Evolutionary conservation across 2,329 filamentous ascomycete genomes (phyloP).

Genomic region (Fusarium kyushuense): DNA sequence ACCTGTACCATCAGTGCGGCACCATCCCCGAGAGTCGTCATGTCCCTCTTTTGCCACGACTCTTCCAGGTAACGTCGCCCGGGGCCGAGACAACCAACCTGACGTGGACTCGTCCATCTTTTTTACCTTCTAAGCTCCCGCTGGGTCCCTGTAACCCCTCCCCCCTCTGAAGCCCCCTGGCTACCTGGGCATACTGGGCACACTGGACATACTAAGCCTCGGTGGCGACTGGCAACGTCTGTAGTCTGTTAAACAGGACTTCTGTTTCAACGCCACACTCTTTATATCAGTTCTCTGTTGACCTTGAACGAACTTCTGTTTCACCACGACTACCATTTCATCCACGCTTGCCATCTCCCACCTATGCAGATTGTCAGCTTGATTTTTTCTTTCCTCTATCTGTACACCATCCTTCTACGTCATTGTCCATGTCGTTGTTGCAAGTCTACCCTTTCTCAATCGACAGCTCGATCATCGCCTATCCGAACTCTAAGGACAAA

Average conservation of each 20-base stretch:
- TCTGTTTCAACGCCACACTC: slow-evolving; percentile 41
- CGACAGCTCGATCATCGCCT: slow-evolving; percentile 26
- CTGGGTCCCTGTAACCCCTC: slow-evolving; percentile 34
- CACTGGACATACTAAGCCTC: slow-evolving; percentile 24
- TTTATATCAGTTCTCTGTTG: slow-evolving; percentile 48
- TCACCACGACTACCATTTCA: slow-evolving; percentile 8
- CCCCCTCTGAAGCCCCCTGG: slow-evolving; percentile 25
- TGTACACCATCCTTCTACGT: slow-evolving; percentile 18
- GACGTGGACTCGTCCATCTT: slow-evolving; percentile 30
- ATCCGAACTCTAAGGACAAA: slow-evolving; percentile 37
- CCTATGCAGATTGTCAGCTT: slow-evolving; percentile 16
- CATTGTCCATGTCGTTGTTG: slow-evolving; percentile 44
- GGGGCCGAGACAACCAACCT: slow-evolving; percentile 38
- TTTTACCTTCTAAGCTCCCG: slow-evolving; percentile 37
- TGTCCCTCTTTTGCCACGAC: slow-evolving; percentile 45
- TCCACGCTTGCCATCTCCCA: slow-evolving; percentile 7
- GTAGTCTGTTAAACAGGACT: slow-evolving; percentile 16
- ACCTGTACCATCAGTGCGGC: slow-evolving; percentile 22
- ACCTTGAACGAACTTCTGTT: slow-evolving; percentile 19
- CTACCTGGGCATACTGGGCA: slow-evolving; percentile 8
- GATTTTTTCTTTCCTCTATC: slow-evolving; percentile 9
- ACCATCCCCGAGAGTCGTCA: slow-evolving; percentile 39
- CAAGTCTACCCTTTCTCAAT: slow-evolving; percentile 33
- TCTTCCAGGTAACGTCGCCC: slow-evolving; percentile 40
- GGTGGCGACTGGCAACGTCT: slow-evolving; percentile 46